Percentiles rank a stretch among this genome's conserved stretches.
phyloP scores from a whole-genome alignment of 495 filamentous ascomycete genomes.

The Rusavskia elegans region DNA sequence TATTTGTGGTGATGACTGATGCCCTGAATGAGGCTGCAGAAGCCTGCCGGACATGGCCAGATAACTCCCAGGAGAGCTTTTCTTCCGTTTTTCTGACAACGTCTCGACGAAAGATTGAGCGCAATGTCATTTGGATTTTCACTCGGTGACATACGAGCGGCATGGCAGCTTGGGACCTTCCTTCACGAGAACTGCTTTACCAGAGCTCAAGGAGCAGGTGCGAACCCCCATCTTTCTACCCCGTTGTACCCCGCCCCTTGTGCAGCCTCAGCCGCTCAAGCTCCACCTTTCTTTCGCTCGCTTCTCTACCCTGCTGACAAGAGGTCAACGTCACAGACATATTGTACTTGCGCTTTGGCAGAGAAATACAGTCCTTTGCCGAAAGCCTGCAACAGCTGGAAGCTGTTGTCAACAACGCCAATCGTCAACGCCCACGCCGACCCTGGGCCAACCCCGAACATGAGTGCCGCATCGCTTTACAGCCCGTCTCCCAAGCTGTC shows the following conservation, averaged over 20 bases:
- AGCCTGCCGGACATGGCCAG: too few relatives aligned
- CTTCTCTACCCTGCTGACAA: background rate
- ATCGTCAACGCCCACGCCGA: conserved; percentile 6
- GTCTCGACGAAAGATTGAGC: background rate
- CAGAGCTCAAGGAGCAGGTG: conserved; percentile 6
- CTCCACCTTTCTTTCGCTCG: background rate
- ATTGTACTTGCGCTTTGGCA: conserved; percentile 7
- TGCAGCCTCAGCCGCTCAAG: background rate
- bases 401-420: conserved; percentile 3
- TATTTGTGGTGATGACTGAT: too few relatives aligned
- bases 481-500: conserved; percentile 4
- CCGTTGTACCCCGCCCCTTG: background rate
- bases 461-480: conserved; percentile 2
- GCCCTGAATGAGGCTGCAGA: too few relatives aligned
- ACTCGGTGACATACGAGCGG: background rate
- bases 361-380: conserved; percentile 6
- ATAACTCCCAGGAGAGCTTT: too few relatives aligned
- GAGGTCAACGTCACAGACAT: conserved; percentile 1
- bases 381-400: conserved; percentile 3
- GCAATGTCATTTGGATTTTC: conserved; percentile 9
- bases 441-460: conserved; percentile 5
- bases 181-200: conserved; percentile 11
- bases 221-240: background rate
- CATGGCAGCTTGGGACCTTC: background rate
- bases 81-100: too few relatives aligned